These are phyloP conservation scores for Yamadazyma philogaea DNA, from an alignment of 805 yeast species.

Conservation along the genomic window DNA sequence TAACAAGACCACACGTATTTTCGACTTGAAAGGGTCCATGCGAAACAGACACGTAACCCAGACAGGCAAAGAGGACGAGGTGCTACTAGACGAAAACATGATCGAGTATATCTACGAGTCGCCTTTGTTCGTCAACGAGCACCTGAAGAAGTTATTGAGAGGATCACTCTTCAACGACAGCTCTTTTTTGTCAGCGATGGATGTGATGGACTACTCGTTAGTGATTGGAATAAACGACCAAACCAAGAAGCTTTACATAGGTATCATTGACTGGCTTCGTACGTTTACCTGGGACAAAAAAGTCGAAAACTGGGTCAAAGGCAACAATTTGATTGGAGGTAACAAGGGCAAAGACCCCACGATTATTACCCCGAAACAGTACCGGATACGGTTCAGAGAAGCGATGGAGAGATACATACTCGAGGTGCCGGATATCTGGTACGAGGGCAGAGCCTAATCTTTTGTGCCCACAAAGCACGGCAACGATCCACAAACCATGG, in stretches of 20 bases:
- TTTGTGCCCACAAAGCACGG: too few species aligned
- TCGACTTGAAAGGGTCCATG: constrained; percentile 97
- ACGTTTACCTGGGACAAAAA: constrained; percentile 99
- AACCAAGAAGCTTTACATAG: constrained; percentile 72
- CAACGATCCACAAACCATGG: too few species aligned
- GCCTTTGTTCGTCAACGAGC: constrained; percentile 90
- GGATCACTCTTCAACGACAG: constrained; percentile 96
- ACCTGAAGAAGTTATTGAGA: constrained; percentile 77
- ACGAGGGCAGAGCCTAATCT: too few species aligned
- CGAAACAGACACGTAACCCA: constrained; percentile 94
- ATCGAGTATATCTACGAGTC: constrained; percentile 95
- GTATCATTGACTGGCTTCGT: constrained; percentile 89
- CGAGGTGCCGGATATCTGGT: constrained; percentile 85
- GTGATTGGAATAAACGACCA: constrained; percentile 84
- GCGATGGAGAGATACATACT: constrained; percentile 96
- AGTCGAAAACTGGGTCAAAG: constrained; percentile 98
- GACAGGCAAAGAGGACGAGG: constrained; percentile 94
- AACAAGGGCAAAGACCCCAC: constrained; percentile 86
- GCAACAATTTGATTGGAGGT: constrained; percentile 75
- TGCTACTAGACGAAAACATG: constrained; percentile 93
- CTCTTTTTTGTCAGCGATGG: constrained; percentile 89
- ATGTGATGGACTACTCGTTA: constrained; percentile 96
- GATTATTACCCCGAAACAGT: constrained; percentile 94
- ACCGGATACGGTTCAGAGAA: constrained; percentile 88
- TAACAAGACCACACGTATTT: constrained; percentile 75